Conservation (phyloP, 2,329 filamentous ascomycete genomes). For the Fusarium begoniae region DNA sequence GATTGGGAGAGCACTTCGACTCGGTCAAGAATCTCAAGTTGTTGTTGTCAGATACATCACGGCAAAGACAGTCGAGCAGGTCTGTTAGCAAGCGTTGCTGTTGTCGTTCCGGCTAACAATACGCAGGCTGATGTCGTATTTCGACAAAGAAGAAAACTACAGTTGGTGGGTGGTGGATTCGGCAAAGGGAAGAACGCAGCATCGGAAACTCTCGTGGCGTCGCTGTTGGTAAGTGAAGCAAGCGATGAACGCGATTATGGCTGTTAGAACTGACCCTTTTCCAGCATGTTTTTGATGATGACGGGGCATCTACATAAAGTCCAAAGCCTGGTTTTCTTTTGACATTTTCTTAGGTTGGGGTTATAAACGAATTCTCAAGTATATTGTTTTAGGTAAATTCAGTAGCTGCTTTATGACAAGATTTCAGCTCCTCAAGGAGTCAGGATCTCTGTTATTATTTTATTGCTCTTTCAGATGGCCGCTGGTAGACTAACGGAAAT, state of each 20-base stretch:
- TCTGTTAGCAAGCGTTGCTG: accelerated
- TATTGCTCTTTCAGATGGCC: background rate
- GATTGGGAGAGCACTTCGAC: background rate
- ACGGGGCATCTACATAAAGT: accelerated
- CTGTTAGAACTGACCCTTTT: background rate
- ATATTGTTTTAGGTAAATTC: accelerated
- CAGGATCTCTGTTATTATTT: background rate
- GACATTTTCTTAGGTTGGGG: background rate
- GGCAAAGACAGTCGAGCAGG: background rate
- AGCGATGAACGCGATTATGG: accelerated
- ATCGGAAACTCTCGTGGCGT: background rate
- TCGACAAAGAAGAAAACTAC: background rate
- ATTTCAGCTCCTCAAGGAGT: accelerated
- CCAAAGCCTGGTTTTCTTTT: background rate
- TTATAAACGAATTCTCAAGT: accelerated
- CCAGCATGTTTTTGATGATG: background rate
- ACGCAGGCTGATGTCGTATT: background rate
- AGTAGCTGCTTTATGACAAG: accelerated
- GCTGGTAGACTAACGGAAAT: background rate
- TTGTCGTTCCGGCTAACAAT: accelerated
- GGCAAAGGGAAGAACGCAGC: background rate
- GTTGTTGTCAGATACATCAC: background rate
- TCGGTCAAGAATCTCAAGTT: background rate
- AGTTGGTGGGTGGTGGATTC: background rate
- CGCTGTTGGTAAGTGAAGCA: background rate